A percentile compares a stretch with the other conserved stretches of the same genome.
phyloP scores from a whole-genome alignment of 2,329 filamentous ascomycete species.

The Penicillium vulpinum region DNA sequence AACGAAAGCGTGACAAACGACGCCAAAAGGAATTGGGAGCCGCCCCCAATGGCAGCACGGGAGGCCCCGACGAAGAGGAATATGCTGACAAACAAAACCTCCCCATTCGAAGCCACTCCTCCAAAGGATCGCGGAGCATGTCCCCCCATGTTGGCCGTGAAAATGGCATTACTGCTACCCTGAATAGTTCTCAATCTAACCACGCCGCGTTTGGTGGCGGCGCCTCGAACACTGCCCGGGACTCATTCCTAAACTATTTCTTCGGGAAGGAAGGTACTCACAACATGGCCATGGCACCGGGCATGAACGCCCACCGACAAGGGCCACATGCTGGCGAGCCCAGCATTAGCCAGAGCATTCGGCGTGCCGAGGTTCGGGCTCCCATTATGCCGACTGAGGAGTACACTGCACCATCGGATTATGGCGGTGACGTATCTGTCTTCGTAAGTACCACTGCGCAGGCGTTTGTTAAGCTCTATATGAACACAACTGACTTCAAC shows the following conservation, averaged over 20 bases:
- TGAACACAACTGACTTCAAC: conserved; percentile 4
- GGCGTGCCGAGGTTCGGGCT: conserved; percentile 58
- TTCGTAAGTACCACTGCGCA: conserved; percentile 46
- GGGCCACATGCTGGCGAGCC: conserved; percentile 77
- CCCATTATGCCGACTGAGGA: conserved; percentile 49
- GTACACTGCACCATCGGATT: conserved; percentile 39
- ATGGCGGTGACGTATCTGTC: conserved; percentile 44
- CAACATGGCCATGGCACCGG: conserved; percentile 46
- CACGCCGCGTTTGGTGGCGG: conserved; percentile 65
- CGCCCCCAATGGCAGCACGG: conserved; percentile 62
- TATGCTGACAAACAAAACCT: conserved; percentile 56
- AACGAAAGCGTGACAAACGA: conserved; percentile 78
- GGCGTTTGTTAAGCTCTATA: background rate
- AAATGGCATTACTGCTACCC: conserved; percentile 65
- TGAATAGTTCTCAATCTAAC: conserved; percentile 65
- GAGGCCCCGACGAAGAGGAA: conserved; percentile 66
- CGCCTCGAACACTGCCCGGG: conserved; percentile 65
- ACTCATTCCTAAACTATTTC: conserved; percentile 98
- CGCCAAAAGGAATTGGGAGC: conserved; percentile 77
- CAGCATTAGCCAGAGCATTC: conserved; percentile 79
- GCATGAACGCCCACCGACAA: conserved; percentile 58
- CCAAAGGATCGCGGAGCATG: conserved; percentile 70
- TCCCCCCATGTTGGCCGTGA: conserved; percentile 74
- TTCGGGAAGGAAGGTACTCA: conserved; percentile 82
- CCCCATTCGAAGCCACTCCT: conserved; percentile 61